Evolutionary conservation across 2,329 filamentous ascomycete genomes (phyloP), one percentile per base, ranked within the genome.

Genomic region (Colletotrichum trifolii): DNA sequence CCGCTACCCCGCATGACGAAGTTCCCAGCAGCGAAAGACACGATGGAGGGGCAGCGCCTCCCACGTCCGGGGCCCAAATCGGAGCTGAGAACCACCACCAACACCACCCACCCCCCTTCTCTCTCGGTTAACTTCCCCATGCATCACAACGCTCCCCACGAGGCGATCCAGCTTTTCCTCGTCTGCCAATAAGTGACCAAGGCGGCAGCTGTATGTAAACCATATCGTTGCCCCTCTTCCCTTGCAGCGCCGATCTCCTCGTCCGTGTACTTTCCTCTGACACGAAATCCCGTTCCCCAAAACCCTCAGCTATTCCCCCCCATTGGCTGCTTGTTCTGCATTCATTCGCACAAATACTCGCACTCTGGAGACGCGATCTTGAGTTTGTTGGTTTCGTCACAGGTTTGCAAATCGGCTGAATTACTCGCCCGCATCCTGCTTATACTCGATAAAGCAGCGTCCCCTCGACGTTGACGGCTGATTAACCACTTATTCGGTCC

Each of bases 1-100:
- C 36, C 35, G 25, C n/a, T 60, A 54, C 61, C 48, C 61, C 61
- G 61, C 61, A 64, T 64, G 56, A 60, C 61, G 55, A 49, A 57
- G 43, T 25, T 25, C 4, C 25, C 25, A 25, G 25, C 25, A 25
- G 25, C 25, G 17, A 45, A n/a, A 15, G 52, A 5, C 9, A 38
- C 35, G 11, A 36, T 12, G 13, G 61, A 54, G 61, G 61, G 61
- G 61, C 55, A 63, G 11, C 12, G 12, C 43, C 10, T 25, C 42
- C 56, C 36, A 38, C 39, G 15, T 42, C 45, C 39, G 48, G 56
- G 33, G 56, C 35, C 43, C n/a, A 35, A 13, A 49, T 47, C 55
- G 56, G 61, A 45, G 38, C 34, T 49, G 35, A 48, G 35, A 17
- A 35, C 46, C 25, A 25, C 25, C 25, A 25, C 25, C 25, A 25